Base-by-base conservation (phyloP, 768 basidiomycete species). In the Galerina marginata region DNA sequence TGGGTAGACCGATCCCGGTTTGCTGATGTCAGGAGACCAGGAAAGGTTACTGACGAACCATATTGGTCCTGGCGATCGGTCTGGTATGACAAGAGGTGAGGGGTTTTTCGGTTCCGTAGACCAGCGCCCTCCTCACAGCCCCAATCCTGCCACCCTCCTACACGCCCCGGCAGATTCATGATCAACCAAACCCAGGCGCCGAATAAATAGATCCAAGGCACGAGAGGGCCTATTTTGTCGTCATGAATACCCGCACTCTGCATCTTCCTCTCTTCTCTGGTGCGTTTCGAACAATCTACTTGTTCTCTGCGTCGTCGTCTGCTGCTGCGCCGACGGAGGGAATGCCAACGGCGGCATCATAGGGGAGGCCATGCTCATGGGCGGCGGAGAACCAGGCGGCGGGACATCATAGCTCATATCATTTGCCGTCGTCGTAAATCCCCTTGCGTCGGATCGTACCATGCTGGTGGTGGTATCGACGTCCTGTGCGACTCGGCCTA, bases 401-500 rank as follows among this genome's bases (percentile, higher is more conserved):
- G 67, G 67, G 14, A 15, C 58, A 52, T 69, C 68, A 54, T 67
- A 67, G 25, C 36, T 50, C 49, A 56, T 58, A 25, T 67, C 66
- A 23, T 60, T 56, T 25, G 29, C 29, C 29, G 65, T 64, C 40
- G 66, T 66, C 3, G 65, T 58, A 36, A 64, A 58, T 33, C 51
- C 64, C 48, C 67, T 62, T 45, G 48, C 56, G 50, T 71, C 67
- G 44, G 70, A 63, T 39, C 61, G 67, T 38, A 71, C 64, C 56
- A 63, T 61, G 20, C 60, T 69, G 36, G 63, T 55, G 37, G 65
- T 65, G n/a, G 67, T 67, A 53, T 67, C 65, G 14, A 62, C 62
- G 54, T 69, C 69, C 39, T 65, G 63, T 23, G 69, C 36, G 50
- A 63, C 65, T 23, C 67, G 44, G 43, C 71, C 71, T 6, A 70